Evolutionary conservation across 441 rosid species (phyloP), one percentile per base, ranked within the genome.

Genomic region (Croton laevigatus): DNA sequence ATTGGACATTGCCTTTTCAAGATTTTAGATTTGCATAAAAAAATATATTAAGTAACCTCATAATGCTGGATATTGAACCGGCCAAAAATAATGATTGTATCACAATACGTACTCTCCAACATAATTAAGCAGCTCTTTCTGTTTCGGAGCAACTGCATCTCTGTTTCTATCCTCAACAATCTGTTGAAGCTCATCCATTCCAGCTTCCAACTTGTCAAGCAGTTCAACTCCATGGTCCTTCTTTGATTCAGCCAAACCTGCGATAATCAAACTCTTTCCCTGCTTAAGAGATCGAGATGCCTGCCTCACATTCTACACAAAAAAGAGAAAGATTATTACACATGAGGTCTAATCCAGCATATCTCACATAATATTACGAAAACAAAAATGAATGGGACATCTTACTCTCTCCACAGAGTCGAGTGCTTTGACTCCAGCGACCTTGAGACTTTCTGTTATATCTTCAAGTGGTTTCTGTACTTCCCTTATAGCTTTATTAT

Each of bases 381-480:
- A 27, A 61, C 59, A 27, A 48, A 60, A 59, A 49, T 49, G 20
- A 49, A 19, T 20, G 2, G 34, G 58, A 54, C 9, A 23, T 73
- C 88, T 78, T 89, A 90, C 99, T 80, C 98, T 80, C 82, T 91
- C 99, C 34, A 86, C 97, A 4, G 96, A 87, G 74, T 93, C 99
- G 12, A 95, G 96, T n/a, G 96, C 99, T 83, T 83, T 93, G 52
- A 95, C 82, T 45, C 98, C 99, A 27, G 98, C 79, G 71, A 88
- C 59, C 87, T 89, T 93, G 83, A 93, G 98, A 80, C 97, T 89
- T n/a, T 95, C 99, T 0, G 98, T 86, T 77, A 95, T 93, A 75
- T 91, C 98, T 75, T 95, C 98, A 3, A 95, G 96, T 1, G 99
- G 99, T 72, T 88, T 95, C 65, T 95, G 98, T 0, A 95, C 99